These are phyloP conservation scores for Fusarium haematococcum DNA, from an alignment of 2,329 filamentous ascomycete species.

Conservation along the genomic window DNA sequence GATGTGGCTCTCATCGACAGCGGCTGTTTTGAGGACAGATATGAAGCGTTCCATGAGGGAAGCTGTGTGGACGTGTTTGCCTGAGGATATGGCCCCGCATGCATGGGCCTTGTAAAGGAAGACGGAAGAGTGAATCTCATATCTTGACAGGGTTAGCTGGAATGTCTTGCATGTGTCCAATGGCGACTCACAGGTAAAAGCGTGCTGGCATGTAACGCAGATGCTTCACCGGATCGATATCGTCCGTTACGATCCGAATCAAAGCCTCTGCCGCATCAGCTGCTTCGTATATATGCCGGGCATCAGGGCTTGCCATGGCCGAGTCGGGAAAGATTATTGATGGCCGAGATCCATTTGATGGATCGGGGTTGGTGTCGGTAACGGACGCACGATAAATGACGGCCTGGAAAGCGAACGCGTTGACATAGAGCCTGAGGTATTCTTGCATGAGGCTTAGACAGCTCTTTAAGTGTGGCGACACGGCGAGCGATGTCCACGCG, in stretches of 20 bases:
- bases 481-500: constrained; percentile 8
- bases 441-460: constrained; percentile 21
- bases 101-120: constrained; percentile 23
- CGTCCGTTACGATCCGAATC: constrained; percentile 16
- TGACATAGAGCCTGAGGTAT: constrained; percentile 20
- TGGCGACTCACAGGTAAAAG: constrained; percentile 16
- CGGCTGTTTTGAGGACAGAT: constrained; percentile 8
- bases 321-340: constrained; percentile 19
- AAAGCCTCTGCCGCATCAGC: constrained; percentile 17
- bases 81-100: constrained; percentile 14
- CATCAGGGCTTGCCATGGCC: constrained; percentile 18
- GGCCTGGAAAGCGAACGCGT: constrained; percentile 24
- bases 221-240: constrained; percentile 19
- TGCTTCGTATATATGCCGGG: constrained; percentile 17
- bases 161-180: neutral
- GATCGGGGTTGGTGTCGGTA: neutral
- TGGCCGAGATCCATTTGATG: neutral
- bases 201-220: constrained; percentile 23
- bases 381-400: constrained; percentile 17
- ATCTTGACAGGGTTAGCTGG: neutral
- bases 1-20: constrained; percentile 19
- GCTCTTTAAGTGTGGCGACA: constrained; percentile 16
- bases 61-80: constrained; percentile 2
- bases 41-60: constrained; percentile 17
- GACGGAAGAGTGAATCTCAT: constrained; percentile 26